Percentiles rank a stretch among this genome's conserved stretches.
phyloP scores from a whole-genome alignment of 352 stramenopile genomes.

The Phytophthora uliginosa region DNA sequence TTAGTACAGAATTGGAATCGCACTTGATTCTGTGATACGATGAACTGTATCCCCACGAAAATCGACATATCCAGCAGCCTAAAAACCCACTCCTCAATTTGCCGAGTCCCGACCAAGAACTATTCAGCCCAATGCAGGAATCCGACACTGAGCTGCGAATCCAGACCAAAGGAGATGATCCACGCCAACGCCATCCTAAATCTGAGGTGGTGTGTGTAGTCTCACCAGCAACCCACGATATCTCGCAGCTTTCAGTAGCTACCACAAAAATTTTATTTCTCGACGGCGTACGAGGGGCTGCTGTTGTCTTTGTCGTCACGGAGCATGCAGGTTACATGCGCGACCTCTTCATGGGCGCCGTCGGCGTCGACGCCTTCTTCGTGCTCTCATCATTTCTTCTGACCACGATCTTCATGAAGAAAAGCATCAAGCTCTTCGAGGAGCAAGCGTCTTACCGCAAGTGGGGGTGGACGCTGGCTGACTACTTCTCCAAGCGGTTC shows the following conservation, averaged over 20 bases:
- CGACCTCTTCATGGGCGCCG: constrained; percentile 12
- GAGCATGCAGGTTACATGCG: constrained; percentile 13
- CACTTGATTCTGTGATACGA: not conserved
- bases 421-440: constrained; percentile 1
- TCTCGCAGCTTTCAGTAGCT: not conserved
- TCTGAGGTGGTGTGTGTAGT: not conserved
- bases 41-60: not conserved
- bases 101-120: not conserved
- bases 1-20: too few species aligned
- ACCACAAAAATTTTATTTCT: constrained; percentile 17
- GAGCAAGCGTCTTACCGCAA: constrained; percentile 9
- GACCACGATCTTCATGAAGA: constrained; percentile 16
- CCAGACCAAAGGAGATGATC: not conserved
- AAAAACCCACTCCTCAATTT: not conserved
- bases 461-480: constrained; percentile 4
- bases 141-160: not conserved
- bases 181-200: not conserved
- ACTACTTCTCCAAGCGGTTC: constrained; percentile 10
- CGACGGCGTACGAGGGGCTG: constrained; percentile 8
- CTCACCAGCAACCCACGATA: not conserved
- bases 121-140: too few species aligned
- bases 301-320: constrained; percentile 17
- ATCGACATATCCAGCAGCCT: not conserved
- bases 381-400: constrained; percentile 10
- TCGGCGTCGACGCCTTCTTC: constrained; percentile 13